Base-by-base conservation (phyloP, 2,329 filamentous ascomycete genomes). In the Plectosphaerella sp. region DNA sequence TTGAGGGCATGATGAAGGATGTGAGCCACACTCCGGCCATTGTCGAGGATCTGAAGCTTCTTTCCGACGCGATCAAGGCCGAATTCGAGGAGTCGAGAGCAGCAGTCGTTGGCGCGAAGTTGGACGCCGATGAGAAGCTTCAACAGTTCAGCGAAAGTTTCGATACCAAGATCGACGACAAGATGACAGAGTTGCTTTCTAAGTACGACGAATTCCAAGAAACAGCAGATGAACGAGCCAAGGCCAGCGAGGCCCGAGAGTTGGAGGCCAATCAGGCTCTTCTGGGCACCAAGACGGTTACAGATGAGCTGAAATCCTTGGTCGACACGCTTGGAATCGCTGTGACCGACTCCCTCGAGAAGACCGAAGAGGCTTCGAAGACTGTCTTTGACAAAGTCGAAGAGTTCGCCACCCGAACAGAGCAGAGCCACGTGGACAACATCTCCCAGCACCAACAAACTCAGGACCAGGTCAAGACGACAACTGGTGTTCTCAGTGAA, bases 121-220 rank as follows among this genome's bases (percentile, higher is more conserved):
- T 90, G n/a, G 90, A 96, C 56, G 81, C 86, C 3, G 89, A 96
- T 56, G 88, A 91, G 62, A 91, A 91, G 65, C 84, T 87, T 28
- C 78, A 83, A 57, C 71, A 80, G 54, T 77, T 78, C 0, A 78
- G 79, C 18, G 78, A 83, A 9, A 71, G 65, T 5, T 70, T 87
- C 9, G 71, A 75, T 43, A 66, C 68, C 54, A 84, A 83, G 65
- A 72, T 87, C 45, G 83, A 84, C 36, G 82, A 84, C 61, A 83
- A 82, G 61, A 78, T 97, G 59, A 81, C 82, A 53, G 89, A 91
- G 58, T 77, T 99, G 22, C 83, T 96, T 66, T 76, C 80, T 59
- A 97, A 95, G 67, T 95, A 96, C 63, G 92, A 97, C 51, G 90
- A 94, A 55, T 86, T 92, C 57, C 88, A 95, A 63, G 73, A 80